Base-by-base conservation (phyloP, 331 rosid species). In the Pyracantha coccinea region DNA sequence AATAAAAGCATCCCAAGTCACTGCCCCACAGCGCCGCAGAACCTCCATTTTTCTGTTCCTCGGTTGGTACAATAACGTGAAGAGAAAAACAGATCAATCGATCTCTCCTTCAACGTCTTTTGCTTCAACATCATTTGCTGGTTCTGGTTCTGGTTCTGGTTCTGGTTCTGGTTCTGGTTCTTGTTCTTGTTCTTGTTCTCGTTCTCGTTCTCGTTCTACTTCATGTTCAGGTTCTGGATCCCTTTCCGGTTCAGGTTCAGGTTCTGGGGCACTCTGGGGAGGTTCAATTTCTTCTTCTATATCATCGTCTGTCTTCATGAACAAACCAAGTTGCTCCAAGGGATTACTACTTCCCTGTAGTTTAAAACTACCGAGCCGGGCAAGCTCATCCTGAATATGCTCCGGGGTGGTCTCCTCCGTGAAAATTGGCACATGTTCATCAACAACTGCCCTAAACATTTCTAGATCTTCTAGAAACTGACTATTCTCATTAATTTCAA, bases 401-500 rank as follows among this genome's bases (percentile, higher is more conserved):
- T 89, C 97, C 7, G 88, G 83, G 74, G 81, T 84, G 0, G 79
- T 73, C 83, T 89, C 93, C 77, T 88, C 93, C 6, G 20, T 76
- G 76, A 86, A 86, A 85, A 69, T 88, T 21, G 87, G 91, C 60
- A 81, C 15, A 35, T 25, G 72, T 28, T 82, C 91, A 44, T 81
- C 91, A 7, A 70, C 67, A 23, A 80, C 82, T 23, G 88, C 85
- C 85, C 91, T 82, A 57, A 92, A 90, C 96, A 90, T 78, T 82
- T 90, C 95, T 61, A 93, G 84, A 77, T 89, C 95, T 85, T 93
- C 91, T 89, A 93, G 68, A 77, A 93, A 85, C 47, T 78, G 97
- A 79, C 91, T 78, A 75, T 83, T 83, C 84, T 91, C 97, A n/a
- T 93, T 88, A 66, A 93, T 93, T 5, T 93, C 97, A 28, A 93